phyloP scores from a whole-genome alignment of 352 stramenopile species.

The Globisporangium mamillatum region DNA sequence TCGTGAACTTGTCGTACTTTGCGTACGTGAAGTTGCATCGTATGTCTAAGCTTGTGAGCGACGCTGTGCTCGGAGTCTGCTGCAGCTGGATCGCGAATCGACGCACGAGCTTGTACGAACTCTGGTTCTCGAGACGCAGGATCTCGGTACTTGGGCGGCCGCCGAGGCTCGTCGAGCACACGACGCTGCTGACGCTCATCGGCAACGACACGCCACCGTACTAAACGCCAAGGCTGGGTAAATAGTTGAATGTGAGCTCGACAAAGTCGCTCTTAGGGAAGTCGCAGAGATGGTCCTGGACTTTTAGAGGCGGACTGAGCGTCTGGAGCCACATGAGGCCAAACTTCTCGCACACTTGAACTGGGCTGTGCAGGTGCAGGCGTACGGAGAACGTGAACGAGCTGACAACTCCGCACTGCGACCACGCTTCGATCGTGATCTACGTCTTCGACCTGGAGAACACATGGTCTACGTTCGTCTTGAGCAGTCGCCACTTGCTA shows the following conservation, averaged over 20 bases:
- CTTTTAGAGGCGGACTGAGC: background rate
- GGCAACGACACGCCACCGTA: background rate
- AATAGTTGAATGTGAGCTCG: conserved; percentile 48
- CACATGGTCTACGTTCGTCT: conserved; percentile 8
- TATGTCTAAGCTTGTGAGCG: conserved; percentile 13
- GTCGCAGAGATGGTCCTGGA: conserved; percentile 24
- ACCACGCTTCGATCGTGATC: conserved; percentile 35
- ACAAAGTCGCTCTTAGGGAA: conserved; percentile 40
- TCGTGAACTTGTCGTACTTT: conserved; percentile 16
- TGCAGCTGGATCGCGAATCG: conserved; percentile 15
- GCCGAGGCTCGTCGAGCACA: conserved; percentile 12
- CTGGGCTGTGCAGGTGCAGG: conserved; percentile 29
- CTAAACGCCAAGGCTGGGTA: conserved; percentile 23
- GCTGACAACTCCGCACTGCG: conserved; percentile 30
- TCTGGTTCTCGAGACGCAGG: background rate
- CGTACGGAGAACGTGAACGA: conserved; percentile 32
- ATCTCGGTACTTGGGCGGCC: conserved; percentile 8
- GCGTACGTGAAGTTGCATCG: conserved; percentile 22
- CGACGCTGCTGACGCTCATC: conserved; percentile 5
- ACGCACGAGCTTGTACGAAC: conserved; percentile 6
- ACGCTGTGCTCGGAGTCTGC: conserved; percentile 8
- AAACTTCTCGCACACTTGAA: conserved; percentile 36
- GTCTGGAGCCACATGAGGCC: conserved; percentile 45
- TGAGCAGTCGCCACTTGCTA: conserved; percentile 12
- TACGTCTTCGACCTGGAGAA: conserved; percentile 15